A percentile compares a stretch with the other conserved stretches of the same genome.
Evolutionary conservation across 2,329 filamentous ascomycete genomes (phyloP).

Genomic region (Fonsecaea multimorphosa): DNA sequence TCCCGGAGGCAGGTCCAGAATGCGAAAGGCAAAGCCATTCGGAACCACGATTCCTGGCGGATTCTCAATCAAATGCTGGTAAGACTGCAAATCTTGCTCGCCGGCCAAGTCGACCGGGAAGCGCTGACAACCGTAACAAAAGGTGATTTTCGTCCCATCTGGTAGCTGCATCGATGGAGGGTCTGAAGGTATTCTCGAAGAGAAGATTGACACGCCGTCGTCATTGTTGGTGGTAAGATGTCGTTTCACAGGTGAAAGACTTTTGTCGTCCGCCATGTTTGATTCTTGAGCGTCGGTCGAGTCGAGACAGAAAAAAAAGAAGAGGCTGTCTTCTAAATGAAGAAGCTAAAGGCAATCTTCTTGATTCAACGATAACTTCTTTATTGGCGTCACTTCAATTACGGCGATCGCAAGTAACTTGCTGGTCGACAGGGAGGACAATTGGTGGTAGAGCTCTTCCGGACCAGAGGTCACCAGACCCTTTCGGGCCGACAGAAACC

Average conservation of each 20-base stretch:
- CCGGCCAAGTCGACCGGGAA: slow-evolving; percentile 19
- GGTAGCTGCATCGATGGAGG: slow-evolving; percentile 2
- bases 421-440: background rate
- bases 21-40: slow-evolving; percentile 21
- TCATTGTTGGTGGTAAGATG: slow-evolving; percentile 19
- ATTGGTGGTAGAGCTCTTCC: background rate
- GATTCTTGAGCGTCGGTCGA: background rate
- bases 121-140: slow-evolving; percentile 20
- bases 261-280: background rate
- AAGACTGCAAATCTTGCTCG: slow-evolving; percentile 19
- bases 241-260: slow-evolving; percentile 6
- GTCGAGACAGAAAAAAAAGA: background rate
- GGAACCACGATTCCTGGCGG: slow-evolving; percentile 27
- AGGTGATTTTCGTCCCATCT: slow-evolving; percentile 5
- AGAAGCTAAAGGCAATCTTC: background rate
- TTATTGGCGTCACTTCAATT: background rate
- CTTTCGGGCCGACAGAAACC: background rate
- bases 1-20: slow-evolving; percentile 55
- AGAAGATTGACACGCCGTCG: slow-evolving; percentile 14
- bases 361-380: background rate
- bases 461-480: no score
- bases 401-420: background rate
- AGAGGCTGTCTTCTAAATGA: background rate
- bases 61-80: slow-evolving; percentile 19
- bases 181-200: background rate